Evolutionary conservation across 441 rosid species (phyloP).

Genomic region (Adansonia madagascariensis): DNA sequence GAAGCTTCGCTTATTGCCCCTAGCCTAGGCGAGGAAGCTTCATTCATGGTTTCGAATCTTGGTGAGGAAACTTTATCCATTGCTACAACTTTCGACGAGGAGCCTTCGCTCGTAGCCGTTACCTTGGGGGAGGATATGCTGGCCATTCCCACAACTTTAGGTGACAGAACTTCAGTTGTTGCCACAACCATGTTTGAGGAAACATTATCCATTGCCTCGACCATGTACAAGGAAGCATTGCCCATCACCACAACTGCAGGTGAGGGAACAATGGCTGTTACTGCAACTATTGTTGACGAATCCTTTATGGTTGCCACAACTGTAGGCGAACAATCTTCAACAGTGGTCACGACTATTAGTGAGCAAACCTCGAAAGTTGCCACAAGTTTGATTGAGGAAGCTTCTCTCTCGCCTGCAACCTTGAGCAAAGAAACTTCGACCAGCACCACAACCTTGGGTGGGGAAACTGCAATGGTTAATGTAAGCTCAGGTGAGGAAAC

Average conservation of each 20-base stretch:
- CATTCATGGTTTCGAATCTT: constrained; percentile 21
- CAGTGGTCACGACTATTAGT: not conserved
- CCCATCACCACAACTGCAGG: not conserved
- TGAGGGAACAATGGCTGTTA: not conserved
- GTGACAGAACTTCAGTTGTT: not conserved
- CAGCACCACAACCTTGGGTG: constrained; percentile 2
- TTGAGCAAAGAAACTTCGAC: not conserved
- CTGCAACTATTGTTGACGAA: not conserved
- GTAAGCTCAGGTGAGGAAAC: not conserved
- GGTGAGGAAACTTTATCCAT: constrained; percentile 33
- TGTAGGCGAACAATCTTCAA: constrained; percentile 6
- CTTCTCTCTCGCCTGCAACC: not conserved
- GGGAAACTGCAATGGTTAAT: constrained; percentile 21
- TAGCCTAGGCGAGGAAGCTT: constrained; percentile 28
- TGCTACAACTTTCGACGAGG: constrained; percentile 47
- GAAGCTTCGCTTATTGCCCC: constrained; percentile 35
- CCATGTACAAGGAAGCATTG: not conserved
- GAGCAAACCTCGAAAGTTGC: not conserved
- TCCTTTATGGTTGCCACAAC: not conserved
- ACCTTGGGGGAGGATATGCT: constrained; percentile 1
- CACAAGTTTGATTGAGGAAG: constrained; percentile 23
- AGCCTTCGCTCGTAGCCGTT: constrained; percentile 39
- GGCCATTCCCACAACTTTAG: not conserved
- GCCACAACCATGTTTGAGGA: not conserved
- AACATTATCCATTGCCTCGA: not conserved